These are phyloP conservation scores for Knoxdaviesia capensis DNA, from an alignment of 2,329 filamentous ascomycete species.

Conservation along the genomic window DNA sequence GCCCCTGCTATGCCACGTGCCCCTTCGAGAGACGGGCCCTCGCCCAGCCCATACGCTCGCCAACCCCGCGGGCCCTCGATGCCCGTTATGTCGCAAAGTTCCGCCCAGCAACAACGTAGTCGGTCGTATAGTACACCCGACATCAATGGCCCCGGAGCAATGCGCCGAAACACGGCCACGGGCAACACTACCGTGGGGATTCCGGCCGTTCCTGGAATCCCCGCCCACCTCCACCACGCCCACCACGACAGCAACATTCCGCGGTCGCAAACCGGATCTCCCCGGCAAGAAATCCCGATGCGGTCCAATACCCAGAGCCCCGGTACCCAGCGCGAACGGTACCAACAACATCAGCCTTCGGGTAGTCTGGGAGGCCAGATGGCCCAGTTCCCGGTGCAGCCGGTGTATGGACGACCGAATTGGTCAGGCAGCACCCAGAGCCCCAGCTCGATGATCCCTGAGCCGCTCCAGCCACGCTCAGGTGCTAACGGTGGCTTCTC, in stretches of 20 bases:
- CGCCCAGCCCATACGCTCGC: conserved; percentile 43
- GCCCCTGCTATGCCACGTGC: conserved; percentile 70
- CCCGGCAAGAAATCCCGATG: conserved; percentile 45
- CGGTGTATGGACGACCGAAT: conserved; percentile 27
- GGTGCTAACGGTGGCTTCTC: no score
- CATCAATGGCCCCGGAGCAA: conserved; percentile 51
- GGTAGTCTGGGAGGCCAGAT: conserved; percentile 29
- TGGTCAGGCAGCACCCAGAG: conserved; percentile 9
- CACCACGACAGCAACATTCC: conserved; percentile 46
- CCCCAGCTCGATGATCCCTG: no score
- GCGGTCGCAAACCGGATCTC: conserved; percentile 67
- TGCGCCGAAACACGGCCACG: conserved; percentile 24
- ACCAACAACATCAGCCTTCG: conserved; percentile 21
- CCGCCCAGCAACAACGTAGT: conserved; percentile 49
- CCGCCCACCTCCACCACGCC: conserved; percentile 42
- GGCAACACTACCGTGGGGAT: conserved; percentile 35
- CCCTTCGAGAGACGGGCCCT: conserved; percentile 57
- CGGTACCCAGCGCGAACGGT: conserved; percentile 40
- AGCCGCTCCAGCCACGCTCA: no score
- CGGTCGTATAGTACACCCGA: conserved; percentile 91
- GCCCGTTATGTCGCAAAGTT: conserved; percentile 44
- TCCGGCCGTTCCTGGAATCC: conserved; percentile 58
- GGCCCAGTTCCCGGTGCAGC: conserved; percentile 35
- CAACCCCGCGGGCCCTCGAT: conserved; percentile 61
- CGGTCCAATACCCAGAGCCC: conserved; percentile 54